Base-by-base conservation (phyloP, 306 rosid species). In the Castanospermum australe region DNA sequence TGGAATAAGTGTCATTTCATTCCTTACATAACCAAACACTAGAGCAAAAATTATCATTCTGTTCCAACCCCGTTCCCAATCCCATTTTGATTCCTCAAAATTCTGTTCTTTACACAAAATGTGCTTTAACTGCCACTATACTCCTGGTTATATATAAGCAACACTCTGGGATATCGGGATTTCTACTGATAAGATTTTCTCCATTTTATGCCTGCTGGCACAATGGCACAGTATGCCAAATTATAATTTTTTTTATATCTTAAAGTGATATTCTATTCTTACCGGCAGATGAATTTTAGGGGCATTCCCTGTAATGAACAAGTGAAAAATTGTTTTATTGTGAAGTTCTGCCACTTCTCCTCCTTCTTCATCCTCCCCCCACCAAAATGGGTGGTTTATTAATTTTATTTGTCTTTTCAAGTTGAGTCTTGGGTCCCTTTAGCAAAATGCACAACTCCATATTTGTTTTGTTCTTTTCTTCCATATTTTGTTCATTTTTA, bases 161-260 rank as follows among this genome's bases (percentile, higher is more conserved):
- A 69, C 32, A 61, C 33, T 59, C 0, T 41, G 52, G 35, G 59
- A 41, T 73, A 20, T 57, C 17, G 8, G 52, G 63, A 41, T 59
- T 78, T 64, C 66, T 67, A 63, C 36, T 32, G 72, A 36, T 78
- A 54, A 74, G 72, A 54, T 20, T 55, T 61, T 8, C 54, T 24
- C 21, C 25, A 30, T 60, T 60, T 60, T 61, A 14, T 60, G 73
- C 54, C 33, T 20, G 51, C 10, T 6, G 12, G 55, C 64, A 41
- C 56, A 71, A 36, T 21, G 35, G 30, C 77, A 25, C 44, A 61
- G 21, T 35, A 38, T n/a, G 38, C 45, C 24, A 18, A 47, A 20
- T 47, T 17, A 30, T 51, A 59, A 69, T 8, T 56, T 20, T 44
- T 61, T 6, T 21, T 21, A 76, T 38, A 28, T 1, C 32, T 28